Conservation (phyloP, 768 basidiomycete species). For the Tylopilus plumbeoviolaceoides region DNA sequence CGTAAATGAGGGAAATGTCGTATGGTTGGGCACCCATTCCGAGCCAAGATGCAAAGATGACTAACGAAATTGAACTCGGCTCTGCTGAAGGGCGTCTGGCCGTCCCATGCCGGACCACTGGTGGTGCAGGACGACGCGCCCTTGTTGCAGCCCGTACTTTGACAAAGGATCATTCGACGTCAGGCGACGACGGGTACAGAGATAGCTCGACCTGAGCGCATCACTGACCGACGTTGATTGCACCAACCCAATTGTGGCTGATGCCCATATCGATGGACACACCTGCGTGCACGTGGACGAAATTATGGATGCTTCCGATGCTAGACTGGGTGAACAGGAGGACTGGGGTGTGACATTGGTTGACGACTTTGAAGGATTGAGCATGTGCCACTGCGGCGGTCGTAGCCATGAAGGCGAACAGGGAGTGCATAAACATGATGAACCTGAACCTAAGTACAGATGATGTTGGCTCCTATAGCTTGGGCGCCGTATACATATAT, state of each 20-base stretch:
- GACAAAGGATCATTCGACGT: background rate
- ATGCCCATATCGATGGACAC: slow-evolving; percentile 15
- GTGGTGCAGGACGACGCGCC: slow-evolving; percentile 17
- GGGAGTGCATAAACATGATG: background rate
- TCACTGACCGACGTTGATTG: slow-evolving; percentile 18
- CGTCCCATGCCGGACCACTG: slow-evolving; percentile 20
- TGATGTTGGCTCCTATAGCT: background rate
- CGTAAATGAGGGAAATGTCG: slow-evolving; percentile 15
- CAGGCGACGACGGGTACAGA: background rate
- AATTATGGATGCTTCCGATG: slow-evolving; percentile 19
- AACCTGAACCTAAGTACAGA: background rate
- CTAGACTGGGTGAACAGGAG: slow-evolving; percentile 19
- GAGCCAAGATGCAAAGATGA: background rate
- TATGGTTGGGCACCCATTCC: too few relatives aligned
- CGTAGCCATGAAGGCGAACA: too few relatives aligned
- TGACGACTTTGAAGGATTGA: background rate
- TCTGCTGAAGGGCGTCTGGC: slow-evolving; percentile 13
- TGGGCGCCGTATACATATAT: background rate
- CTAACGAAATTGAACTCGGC: background rate
- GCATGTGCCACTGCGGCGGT: too few relatives aligned
- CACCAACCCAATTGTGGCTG: slow-evolving; percentile 20
- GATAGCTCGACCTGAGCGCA: too few relatives aligned
- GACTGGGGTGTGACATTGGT: slow-evolving; percentile 2
- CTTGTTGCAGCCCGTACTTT: slow-evolving; percentile 19
- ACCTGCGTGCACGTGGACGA: slow-evolving; percentile 13